Base-by-base conservation (phyloP, 345 rosid species). In the Microcos paniculata region DNA sequence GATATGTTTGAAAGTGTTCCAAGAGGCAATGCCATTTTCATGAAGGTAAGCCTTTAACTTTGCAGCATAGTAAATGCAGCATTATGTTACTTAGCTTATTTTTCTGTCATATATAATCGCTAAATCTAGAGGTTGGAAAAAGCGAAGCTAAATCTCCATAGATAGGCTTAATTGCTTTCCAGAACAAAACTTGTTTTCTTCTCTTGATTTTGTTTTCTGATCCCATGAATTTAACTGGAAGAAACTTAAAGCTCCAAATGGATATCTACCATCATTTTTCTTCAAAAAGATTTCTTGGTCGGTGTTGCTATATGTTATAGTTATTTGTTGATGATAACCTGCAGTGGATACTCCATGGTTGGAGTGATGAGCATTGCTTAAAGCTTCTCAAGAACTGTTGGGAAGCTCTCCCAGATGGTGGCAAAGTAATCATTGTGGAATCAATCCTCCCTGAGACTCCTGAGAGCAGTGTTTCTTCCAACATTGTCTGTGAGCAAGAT, bases 341-440 rank as follows among this genome's bases (percentile, higher is more conserved):
- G 85, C n/a, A n/a, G n/a, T n/a, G n/a, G n/a, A n/a, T n/a, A n/a
- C n/a, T n/a, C n/a, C n/a, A n/a, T n/a, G n/a, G 55, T 30, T 84
- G 86, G 89, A 80, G 80, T 13, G 86, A 86, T 21, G 87, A 82
- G 65, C 79, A 76, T 9, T 87, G 91, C 64, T 52, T 74, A n/a
- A 87, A 79, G 35, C 80, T 85, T 64, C 85, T 90, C 6, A 82
- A 75, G 18, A 90, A 87, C 11, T 87, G 94, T 43, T 79, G 74
- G 76, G 83, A 83, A 75, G 81, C 87, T 38, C 62, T 86, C 2
- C 88, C 89, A 0, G 6, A 61, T 1, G 48, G 66, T 14, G 90
- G 91, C 16, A 88, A 86, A 78, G 85, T 82, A 5, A 85, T 87
- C 13, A 42, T 87, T 5, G 80, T 80, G 70, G 86, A 87, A 57